Evolutionary conservation across 2,329 filamentous ascomycete genomes (phyloP).

Genomic region (Madurella fahalii): DNA sequence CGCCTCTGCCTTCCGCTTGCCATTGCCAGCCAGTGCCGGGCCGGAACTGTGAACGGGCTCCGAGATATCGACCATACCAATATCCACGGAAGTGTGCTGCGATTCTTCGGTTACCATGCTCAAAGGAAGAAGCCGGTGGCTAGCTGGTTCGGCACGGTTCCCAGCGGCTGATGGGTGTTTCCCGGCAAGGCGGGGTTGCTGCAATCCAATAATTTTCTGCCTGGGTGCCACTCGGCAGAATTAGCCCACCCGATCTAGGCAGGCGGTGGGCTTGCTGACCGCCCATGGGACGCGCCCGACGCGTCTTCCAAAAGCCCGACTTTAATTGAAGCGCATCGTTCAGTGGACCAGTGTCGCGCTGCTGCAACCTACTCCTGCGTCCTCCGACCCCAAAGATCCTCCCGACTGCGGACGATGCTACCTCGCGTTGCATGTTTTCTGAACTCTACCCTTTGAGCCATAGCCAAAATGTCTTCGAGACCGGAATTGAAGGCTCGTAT

Average conservation of each 20-base stretch:
- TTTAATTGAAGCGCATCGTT: slow-evolving; percentile 21
- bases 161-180: too few relatives aligned
- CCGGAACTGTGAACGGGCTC: neutral
- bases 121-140: neutral
- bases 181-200: neutral
- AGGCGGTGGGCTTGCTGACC: slow-evolving; percentile 1
- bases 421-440: neutral
- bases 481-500: slow-evolving; percentile 63
- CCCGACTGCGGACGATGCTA: slow-evolving; percentile 5
- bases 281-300: slow-evolving; percentile 6
- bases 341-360: neutral
- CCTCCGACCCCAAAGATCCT: too few relatives aligned
- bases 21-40: slow-evolving; percentile 6
- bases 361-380: too few relatives aligned
- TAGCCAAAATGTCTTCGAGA: slow-evolving; percentile 60
- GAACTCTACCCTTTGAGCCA: neutral
- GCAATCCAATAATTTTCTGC: slow-evolving; percentile 1
- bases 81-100: neutral
- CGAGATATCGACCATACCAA: slow-evolving; percentile 9
- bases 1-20: slow-evolving; percentile 26
- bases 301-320: slow-evolving; percentile 6
- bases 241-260: slow-evolving; percentile 3
- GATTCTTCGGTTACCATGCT: slow-evolving; percentile 5
- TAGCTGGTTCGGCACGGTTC: neutral
- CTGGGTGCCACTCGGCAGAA: slow-evolving; percentile 3